These are phyloP conservation scores for Apiospora koreana DNA, from an alignment of 2,329 filamentous ascomycete genomes.

Conservation along the genomic window DNA sequence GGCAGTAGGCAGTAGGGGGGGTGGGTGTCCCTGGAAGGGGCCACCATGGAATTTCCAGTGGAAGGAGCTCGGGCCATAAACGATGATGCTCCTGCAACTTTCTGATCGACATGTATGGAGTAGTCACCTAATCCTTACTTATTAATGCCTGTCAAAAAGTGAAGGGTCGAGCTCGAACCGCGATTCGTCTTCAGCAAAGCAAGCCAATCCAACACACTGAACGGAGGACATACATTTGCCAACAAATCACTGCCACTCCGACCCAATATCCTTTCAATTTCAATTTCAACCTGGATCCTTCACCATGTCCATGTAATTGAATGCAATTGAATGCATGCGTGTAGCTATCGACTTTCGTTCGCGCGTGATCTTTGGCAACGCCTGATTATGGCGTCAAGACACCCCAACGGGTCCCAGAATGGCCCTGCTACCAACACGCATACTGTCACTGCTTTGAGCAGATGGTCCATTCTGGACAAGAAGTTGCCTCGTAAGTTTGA, in stretches of 20 bases:
- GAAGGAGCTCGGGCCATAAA: slow-evolving; percentile 8
- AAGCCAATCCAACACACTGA: neutral
- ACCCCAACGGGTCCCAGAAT: slow-evolving; percentile 20
- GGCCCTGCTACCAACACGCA: slow-evolving; percentile 23
- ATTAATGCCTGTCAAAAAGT: slow-evolving; percentile 4
- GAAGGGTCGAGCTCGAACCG: neutral
- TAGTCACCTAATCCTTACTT: neutral
- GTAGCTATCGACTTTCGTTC: neutral
- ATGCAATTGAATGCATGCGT: slow-evolving; percentile 13
- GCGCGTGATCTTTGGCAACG: slow-evolving; percentile 21
- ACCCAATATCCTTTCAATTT: neutral
- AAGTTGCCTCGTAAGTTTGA: slow-evolving; percentile 64
- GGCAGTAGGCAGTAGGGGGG: too few relatives aligned
- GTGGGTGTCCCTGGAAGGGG: neutral
- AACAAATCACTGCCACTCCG: neutral
- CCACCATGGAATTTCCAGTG: slow-evolving; percentile 5
- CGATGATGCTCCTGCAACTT: slow-evolving; percentile 6
- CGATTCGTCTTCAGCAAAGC: neutral
- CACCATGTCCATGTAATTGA: slow-evolving; percentile 1
- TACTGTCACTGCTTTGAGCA: slow-evolving; percentile 74
- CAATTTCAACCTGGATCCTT: neutral
- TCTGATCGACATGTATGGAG: too few relatives aligned
- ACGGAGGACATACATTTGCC: neutral
- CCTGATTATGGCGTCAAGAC: slow-evolving; percentile 24
- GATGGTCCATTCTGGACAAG: slow-evolving; percentile 80